Evolutionary conservation across 768 basidiomycete genomes (phyloP), one percentile per base, ranked within the genome.

Genomic region (Gloeophyllum trabeum): DNA sequence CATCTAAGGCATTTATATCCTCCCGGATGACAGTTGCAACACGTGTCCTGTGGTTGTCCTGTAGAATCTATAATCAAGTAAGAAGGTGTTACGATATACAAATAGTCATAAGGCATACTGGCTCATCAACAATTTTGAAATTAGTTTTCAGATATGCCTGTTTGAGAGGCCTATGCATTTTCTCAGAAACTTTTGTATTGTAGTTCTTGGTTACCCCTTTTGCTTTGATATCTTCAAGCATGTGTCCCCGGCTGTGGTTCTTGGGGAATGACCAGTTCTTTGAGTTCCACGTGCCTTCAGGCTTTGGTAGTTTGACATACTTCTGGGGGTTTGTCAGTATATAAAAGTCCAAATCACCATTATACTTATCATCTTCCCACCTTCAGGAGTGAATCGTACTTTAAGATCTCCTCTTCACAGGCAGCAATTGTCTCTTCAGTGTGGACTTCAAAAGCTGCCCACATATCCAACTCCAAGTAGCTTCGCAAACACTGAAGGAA

Each of bases 391-490:
- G 12, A 24, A 13, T 48, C 47, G 35, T 56, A 60, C 1, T 13
- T 28, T 3, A 40, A 6, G 0, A 60, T 39, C 34, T 52, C 55
- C 7, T 41, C 38, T 26, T 39, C 22, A 5, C 56, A 56, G 10
- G 39, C 46, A 4, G 4, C 21, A 40, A 64, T 42, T 1, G 59
- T 63, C 0, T 47, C 41, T 1, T 54, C 46, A 0, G 59, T 61
- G 25, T 66, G 64, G 20, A 62, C 48, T 20, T 62, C 55, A 0
- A 66, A 45, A 0, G 51, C 48, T 4, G 55, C 19, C 36, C 48
- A 59, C 41, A 60, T 55, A 28, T 61, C 53, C 2, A 65, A 43
- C 21, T 56, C 50, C 1, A 61, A 35, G 39, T 61, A 67, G 26
- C 50, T 54, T 4, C 54, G 51, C 3, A 66, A 41, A 10, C 59